Evolutionary conservation across 164 flowering plant genomes (phyloP), one percentile per base, ranked within the genome.

Genomic region (Santalum album): DNA sequence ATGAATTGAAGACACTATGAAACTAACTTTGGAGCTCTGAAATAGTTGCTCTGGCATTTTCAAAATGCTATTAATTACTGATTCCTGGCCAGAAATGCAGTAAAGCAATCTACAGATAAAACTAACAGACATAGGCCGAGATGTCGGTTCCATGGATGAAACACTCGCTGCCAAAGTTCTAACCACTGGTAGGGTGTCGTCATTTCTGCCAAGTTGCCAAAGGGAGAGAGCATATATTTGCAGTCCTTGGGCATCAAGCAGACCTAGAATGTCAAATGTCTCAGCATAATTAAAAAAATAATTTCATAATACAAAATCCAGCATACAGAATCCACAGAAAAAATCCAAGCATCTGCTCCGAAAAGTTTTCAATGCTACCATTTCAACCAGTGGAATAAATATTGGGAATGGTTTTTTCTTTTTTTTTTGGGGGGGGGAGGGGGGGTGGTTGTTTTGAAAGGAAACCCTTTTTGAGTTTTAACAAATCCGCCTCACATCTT

Each of bases 141-240:
- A 62, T 49, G 66, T 24, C 35, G 7, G 51, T 27, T 84, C 75
- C 87, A 80, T 68, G 42, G 75, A 52, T 43, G 78, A 61, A 49
- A 82, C 57, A 62, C 59, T 60, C 16, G 68, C 69, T 60, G 75
- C 84, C 44, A 89, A 66, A 61, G 62, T 69, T 69, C 84, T 79
- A 22, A 66, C 66, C 24, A 74, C 71, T 44, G 79, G 67, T 53
- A 89, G 78, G 55, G 90, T 87, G 64, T 47, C 18, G 15, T 84
- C 86, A 45, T 62, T 69, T 64, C 77, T 68, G 32, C 96, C 96
- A 61, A 86, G 81, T 69, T 75, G 45, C 87, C 87, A 89, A 51
- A 84, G 60, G 17, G 81, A 78, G 56, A 84, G 34, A 50, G 91
- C 96, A 79, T 89, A 87, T 73, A 89, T 65, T 52, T 84, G 95